Base-by-base conservation (phyloP, 768 basidiomycete genomes). In the Phanerochaete sordida region DNA sequence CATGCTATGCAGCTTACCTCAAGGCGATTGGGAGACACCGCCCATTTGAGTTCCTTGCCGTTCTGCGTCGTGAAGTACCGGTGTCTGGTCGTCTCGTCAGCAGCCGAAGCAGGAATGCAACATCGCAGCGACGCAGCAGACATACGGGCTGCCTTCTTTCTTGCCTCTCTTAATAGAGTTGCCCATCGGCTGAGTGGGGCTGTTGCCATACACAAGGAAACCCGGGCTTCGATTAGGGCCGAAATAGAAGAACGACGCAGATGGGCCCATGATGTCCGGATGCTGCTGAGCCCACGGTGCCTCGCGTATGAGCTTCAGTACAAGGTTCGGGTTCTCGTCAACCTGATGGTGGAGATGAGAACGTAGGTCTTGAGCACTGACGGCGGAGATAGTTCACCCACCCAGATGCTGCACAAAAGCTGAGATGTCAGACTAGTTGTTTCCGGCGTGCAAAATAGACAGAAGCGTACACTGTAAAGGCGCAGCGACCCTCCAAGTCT, bases 11-110 rank as follows among this genome's bases (percentile, higher is more conserved):
- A 64, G 81, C 53, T 35, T 58, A 90, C 90, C 84, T 91, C 90
- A 82, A 90, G 85, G 57, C 82, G 77, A 62, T 83, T 77, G 33
- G 80, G 73, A 13, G 75, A 69, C 54, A 88, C 77, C 70, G 81
- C 85, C 91, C 91, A 93, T 71, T 91, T 93, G 72, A 83, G 85
- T 52, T 87, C 83, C 61, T 76, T 83, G 43, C 87, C 87, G 65
- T 81, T 84, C 65, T 85, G 86, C 11, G 85, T 81, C 49, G 79
- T 81, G 70, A 92, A 93, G 71, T 90, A 91, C 53, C 87, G 81
- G 30, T 35, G 35, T 15, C 53, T 54, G 53, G 31, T 5, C 50
- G 35, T 13, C 21, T 26, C 37, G 35, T 39, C 39, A 43, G 39
- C 19, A 43, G n/a, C 37, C 3, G 21, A 13, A 45, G 27, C 24